phyloP scores from a whole-genome alignment of 352 stramenopile species.

The Pythium chondricola region DNA sequence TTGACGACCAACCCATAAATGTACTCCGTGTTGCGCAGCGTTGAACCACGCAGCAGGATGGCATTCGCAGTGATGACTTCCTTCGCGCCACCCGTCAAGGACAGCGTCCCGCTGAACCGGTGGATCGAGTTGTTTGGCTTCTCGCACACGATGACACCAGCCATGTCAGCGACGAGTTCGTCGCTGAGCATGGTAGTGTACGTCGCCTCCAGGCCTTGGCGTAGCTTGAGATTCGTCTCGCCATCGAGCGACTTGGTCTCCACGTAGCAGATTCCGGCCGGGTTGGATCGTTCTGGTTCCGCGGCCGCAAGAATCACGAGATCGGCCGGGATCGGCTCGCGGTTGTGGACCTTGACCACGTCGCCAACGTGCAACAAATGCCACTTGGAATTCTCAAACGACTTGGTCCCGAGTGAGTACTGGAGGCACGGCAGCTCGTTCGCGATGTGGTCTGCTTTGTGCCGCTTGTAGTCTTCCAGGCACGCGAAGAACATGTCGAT shows the following conservation, averaged over 20 bases:
- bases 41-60: constrained; percentile 83
- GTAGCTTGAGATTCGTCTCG: constrained; percentile 91
- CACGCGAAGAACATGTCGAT: constrained; percentile 91
- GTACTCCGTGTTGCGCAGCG: constrained; percentile 88
- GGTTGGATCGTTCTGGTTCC: constrained; percentile 63
- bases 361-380: constrained; percentile 81
- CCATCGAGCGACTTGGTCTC: constrained; percentile 92
- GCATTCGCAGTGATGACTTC: constrained; percentile 75
- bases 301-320: constrained; percentile 79
- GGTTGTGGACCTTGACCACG: constrained; percentile 86
- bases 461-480: constrained; percentile 88
- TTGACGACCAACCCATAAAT: constrained; percentile 91
- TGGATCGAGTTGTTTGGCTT: constrained; percentile 89
- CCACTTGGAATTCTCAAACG: constrained; percentile 72
- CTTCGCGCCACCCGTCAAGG: constrained; percentile 43
- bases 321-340: constrained; percentile 83
- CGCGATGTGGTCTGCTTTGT: constrained; percentile 80
- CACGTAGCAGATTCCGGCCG: constrained; percentile 85
- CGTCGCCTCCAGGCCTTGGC: constrained; percentile 70
- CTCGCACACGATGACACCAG: constrained; percentile 70
- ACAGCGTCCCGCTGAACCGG: constrained; percentile 85
- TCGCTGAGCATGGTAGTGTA: constrained; percentile 62
- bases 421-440: constrained; percentile 68
- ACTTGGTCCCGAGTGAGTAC: constrained; percentile 22
- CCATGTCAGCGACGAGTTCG: constrained; percentile 38